Percentiles rank a stretch among this genome's conserved stretches.
Conservation (phyloP, 202 grass and related monocot genomes). For the Digitaria exilis region DNA sequence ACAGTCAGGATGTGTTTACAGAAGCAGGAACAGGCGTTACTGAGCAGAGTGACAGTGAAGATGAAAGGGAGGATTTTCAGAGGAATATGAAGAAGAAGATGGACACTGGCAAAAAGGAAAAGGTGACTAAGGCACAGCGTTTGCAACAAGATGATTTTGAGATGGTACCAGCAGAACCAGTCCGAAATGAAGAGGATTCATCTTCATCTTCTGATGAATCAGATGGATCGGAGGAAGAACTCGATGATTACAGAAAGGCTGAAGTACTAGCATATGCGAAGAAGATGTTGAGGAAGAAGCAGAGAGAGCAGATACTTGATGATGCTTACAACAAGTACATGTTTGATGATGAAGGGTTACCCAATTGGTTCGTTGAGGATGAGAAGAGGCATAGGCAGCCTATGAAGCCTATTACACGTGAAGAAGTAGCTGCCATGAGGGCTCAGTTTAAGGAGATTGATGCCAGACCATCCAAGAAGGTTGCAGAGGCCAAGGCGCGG, state of each 20-base stretch:
- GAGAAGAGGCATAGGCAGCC: conserved; percentile 73
- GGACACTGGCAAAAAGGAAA: conserved; percentile 39
- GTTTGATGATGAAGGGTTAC: conserved; percentile 84
- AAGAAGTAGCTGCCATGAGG: conserved; percentile 88
- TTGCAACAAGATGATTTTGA: conserved; percentile 69
- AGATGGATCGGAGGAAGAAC: conserved; percentile 60
- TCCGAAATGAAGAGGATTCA: conserved; percentile 57
- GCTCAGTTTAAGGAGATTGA: conserved; percentile 92
- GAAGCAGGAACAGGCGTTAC: conserved; percentile 43
- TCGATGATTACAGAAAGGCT: conserved; percentile 66
- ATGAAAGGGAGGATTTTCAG: conserved; percentile 53
- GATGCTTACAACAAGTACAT: conserved; percentile 92
- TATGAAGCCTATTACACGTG: conserved; percentile 76
- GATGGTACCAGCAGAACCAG: conserved; percentile 78
- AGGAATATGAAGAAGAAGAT: conserved; percentile 43
- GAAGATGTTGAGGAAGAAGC: conserved; percentile 98
- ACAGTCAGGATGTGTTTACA: conserved; percentile 76
- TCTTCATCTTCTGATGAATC: conserved; percentile 82
- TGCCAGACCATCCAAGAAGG: conserved; percentile 86
- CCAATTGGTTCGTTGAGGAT: conserved; percentile 85
- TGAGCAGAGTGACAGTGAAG: conserved; percentile 70
- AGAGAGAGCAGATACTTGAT: conserved; percentile 93
- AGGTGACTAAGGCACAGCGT: conserved; percentile 25
- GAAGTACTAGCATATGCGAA: conserved; percentile 94
- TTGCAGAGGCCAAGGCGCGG: conserved; percentile 90